Evolutionary conservation across 441 rosid genomes (phyloP).

Genomic region (Mallotus japonicus): DNA sequence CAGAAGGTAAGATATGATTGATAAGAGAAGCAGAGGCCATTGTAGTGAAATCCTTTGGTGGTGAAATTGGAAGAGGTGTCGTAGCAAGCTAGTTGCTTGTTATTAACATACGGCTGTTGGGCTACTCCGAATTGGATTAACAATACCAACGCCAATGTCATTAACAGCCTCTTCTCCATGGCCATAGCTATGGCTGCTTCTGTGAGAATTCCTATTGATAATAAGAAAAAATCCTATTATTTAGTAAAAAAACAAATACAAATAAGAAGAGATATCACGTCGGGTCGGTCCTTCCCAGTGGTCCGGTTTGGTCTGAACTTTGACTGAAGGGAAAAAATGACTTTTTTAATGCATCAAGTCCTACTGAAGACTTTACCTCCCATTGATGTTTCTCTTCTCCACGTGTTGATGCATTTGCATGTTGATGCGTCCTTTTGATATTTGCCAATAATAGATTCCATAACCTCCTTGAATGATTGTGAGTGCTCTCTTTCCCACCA

Average conservation of each 20-base stretch:
- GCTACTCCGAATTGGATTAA: conserved; percentile 8
- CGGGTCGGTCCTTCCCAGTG: too few species aligned
- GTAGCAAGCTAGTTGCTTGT: conserved; percentile 46
- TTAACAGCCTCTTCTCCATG: background rate
- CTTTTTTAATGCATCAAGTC: conserved; percentile 3
- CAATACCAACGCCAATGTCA: background rate
- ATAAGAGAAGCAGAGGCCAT: conserved; percentile 47
- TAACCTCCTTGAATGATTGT: conserved; percentile 46
- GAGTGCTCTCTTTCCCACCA: conserved; percentile 39
- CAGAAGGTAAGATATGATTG: conserved; percentile 78
- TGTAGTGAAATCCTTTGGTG: conserved; percentile 62
- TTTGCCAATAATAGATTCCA: conserved; percentile 52
- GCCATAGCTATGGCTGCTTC: background rate
- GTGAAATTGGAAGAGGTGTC: conserved; percentile 23
- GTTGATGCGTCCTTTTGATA: conserved; percentile 17
- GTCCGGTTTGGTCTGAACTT: too few species aligned
- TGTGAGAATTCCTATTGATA: too few species aligned
- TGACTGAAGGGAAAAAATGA: too few species aligned
- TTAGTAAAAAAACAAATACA: too few species aligned
- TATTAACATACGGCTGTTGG: conserved; percentile 60
- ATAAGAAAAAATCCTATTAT: too few species aligned
- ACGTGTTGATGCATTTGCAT: background rate
- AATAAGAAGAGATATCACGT: too few species aligned
- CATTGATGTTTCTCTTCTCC: background rate
- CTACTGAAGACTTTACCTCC: conserved; percentile 30